A percentile compares a stretch with the other conserved stretches of the same genome.
Evolutionary conservation across 1,139 yeast genomes (phyloP).

Genomic region (Yamadazyma buinensis): DNA sequence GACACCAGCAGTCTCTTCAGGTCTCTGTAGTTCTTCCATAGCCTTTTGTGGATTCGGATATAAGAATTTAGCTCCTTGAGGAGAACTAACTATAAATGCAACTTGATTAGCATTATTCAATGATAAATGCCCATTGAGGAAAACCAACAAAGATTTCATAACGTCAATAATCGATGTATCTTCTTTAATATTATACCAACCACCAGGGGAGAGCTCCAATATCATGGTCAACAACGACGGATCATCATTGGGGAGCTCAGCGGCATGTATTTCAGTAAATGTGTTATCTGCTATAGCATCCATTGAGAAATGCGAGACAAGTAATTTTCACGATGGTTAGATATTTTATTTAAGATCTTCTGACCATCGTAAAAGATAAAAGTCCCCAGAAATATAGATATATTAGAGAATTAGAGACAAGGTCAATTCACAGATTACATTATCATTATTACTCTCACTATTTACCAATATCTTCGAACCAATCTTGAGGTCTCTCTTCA

Average conservation of each 20-base stretch:
- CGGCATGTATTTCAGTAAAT: constrained; percentile 43
- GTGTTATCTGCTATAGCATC: constrained; percentile 73
- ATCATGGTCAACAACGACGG: constrained; percentile 81
- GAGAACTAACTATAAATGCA: constrained; percentile 76
- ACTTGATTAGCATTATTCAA: constrained; percentile 82
- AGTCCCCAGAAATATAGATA: not conserved
- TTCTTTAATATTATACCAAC: constrained; percentile 60
- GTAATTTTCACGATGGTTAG: too few species aligned
- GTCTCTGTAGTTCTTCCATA: constrained; percentile 6
- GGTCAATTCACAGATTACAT: too few species aligned
- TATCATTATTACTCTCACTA: too few species aligned
- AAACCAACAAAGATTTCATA: constrained; percentile 59
- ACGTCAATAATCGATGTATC: constrained; percentile 50
- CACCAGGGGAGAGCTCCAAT: constrained; percentile 71
- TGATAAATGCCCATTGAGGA: constrained; percentile 82
- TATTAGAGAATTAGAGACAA: too few species aligned
- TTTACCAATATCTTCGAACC: constrained; percentile 86
- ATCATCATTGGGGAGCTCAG: constrained; percentile 48
- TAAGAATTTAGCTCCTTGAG: constrained; percentile 64
- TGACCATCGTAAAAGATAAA: too few species aligned
- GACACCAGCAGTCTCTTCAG: not conserved
- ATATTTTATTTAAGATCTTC: too few species aligned
- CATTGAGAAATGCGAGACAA: too few species aligned
- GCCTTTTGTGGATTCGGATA: constrained; percentile 53
- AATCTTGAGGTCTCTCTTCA: constrained; percentile 68